Percentiles rank a stretch among this genome's conserved stretches.
These are phyloP conservation scores for Tinospora cordifolia DNA, from an alignment of 164 flowering plant species.

Conservation along the genomic window DNA sequence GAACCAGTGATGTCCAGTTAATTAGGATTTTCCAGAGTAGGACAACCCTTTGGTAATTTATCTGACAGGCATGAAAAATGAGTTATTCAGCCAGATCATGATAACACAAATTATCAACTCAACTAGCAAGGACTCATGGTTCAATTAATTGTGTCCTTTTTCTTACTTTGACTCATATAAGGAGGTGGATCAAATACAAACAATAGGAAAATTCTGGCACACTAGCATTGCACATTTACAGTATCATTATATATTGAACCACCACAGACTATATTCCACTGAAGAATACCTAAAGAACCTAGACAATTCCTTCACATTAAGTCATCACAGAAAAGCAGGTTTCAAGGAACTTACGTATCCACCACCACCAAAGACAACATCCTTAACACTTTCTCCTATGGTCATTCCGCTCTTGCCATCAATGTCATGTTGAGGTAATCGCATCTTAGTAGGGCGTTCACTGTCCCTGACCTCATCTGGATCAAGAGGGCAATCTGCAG, in stretches of 20 bases:
- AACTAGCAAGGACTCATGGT: background rate
- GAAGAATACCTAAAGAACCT: background rate
- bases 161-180: background rate
- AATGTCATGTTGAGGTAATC: constrained; percentile 75
- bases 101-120: background rate
- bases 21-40: background rate
- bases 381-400: constrained; percentile 80
- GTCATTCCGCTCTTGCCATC: constrained; percentile 62
- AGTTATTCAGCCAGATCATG: background rate
- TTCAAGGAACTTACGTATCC: constrained; percentile 61
- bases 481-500: constrained; percentile 82
- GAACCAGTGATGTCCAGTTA: background rate
- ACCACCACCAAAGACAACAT: constrained; percentile 86
- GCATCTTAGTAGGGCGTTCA: constrained; percentile 82
- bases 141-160: background rate
- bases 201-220: background rate
- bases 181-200: background rate
- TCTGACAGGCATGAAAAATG: background rate
- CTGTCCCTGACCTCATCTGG: constrained; percentile 97
- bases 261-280: too few species aligned
- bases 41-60: background rate
- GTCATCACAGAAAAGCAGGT: background rate
- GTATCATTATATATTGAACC: background rate
- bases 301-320: background rate
- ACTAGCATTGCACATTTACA: background rate